Conservation (phyloP, 805 yeast genomes). For the Saccharomycopsis sp. region DNA sequence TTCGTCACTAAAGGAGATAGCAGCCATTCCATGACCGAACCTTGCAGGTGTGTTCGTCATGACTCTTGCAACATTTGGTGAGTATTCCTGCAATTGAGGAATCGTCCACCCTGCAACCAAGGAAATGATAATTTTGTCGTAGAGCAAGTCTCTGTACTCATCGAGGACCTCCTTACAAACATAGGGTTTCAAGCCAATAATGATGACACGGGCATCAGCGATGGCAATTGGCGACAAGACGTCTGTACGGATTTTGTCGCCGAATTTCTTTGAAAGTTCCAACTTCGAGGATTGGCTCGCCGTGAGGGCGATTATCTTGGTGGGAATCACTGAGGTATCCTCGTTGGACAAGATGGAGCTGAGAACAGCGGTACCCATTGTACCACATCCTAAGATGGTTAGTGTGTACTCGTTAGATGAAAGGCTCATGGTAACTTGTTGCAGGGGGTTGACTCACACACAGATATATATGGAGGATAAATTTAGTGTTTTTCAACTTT, state of each 20-base stretch:
- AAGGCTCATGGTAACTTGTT: too few species aligned
- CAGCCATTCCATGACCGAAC: slow-evolving; percentile 90
- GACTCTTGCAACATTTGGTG: slow-evolving; percentile 67
- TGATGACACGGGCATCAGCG: slow-evolving; percentile 52
- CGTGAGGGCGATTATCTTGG: slow-evolving; percentile 71
- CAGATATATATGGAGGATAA: too few species aligned
- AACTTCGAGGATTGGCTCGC: slow-evolving; percentile 42
- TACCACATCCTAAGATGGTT: slow-evolving; percentile 86
- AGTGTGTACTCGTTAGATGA: too few species aligned
- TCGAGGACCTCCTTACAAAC: slow-evolving; percentile 54
- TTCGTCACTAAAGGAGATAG: slow-evolving; percentile 60
- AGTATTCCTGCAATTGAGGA: slow-evolving; percentile 45
- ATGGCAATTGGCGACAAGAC: slow-evolving; percentile 51
- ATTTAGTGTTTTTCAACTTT: too few species aligned
- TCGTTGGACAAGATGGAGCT: slow-evolving; percentile 58
- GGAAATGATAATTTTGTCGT: slow-evolving; percentile 59
- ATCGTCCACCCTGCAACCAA: slow-evolving; percentile 91
- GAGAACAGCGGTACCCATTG: slow-evolving; percentile 89
- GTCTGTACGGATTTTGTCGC: slow-evolving; percentile 39
- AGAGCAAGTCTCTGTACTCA: slow-evolving; percentile 37
- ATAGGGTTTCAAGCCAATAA: slow-evolving; percentile 86
- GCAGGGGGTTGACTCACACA: too few species aligned
- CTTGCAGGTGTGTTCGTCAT: slow-evolving; percentile 98
- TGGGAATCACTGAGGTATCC: slow-evolving; percentile 43
- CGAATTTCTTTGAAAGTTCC: slow-evolving; percentile 41